These are phyloP conservation scores for Breynia disticha DNA, from an alignment of 441 rosid genomes.

Conservation along the genomic window DNA sequence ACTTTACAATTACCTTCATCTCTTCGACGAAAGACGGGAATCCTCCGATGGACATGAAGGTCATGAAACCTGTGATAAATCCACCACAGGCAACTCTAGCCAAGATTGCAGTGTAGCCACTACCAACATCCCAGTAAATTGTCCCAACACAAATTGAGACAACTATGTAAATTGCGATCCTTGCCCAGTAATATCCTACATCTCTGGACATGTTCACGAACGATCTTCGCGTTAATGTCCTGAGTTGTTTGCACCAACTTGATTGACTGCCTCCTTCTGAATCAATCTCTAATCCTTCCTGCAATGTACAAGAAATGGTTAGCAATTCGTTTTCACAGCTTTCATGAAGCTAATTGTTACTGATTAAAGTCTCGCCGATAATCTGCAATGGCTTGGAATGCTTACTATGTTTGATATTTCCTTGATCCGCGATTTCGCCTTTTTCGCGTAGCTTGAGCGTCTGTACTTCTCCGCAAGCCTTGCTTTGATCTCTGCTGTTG, in stretches of 20 bases:
- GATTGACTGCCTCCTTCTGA: conserved; percentile 43
- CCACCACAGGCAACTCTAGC: conserved; percentile 83
- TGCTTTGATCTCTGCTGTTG: conserved; percentile 72
- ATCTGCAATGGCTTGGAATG: conserved; percentile 7
- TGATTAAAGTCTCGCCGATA: too few relatives aligned
- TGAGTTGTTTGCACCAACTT: conserved; percentile 69
- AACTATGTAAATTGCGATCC: conserved; percentile 63
- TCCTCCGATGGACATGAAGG: conserved; percentile 94
- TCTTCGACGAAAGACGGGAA: conserved; percentile 93
- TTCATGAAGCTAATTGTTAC: too few relatives aligned
- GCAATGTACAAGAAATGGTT: conserved; percentile 9
- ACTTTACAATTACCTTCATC: conserved; percentile 44
- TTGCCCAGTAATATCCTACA: conserved; percentile 86
- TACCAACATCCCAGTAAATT: conserved; percentile 62
- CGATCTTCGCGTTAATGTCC: conserved; percentile 66
- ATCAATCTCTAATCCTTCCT: conserved; percentile 63
- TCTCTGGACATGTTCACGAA: conserved; percentile 85
- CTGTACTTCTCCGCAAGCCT: conserved; percentile 61
- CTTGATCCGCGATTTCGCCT: conserved; percentile 39
- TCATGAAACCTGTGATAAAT: conserved; percentile 86
- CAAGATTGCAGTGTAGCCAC: conserved; percentile 67
- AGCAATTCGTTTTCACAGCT: not conserved
- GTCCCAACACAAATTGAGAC: conserved; percentile 85
- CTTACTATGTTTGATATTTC: conserved; percentile 65
- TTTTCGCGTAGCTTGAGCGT: conserved; percentile 50